Evolutionary conservation across 495 filamentous ascomycete genomes (phyloP).

Genomic region (Friedmanniomyces simplex): DNA sequence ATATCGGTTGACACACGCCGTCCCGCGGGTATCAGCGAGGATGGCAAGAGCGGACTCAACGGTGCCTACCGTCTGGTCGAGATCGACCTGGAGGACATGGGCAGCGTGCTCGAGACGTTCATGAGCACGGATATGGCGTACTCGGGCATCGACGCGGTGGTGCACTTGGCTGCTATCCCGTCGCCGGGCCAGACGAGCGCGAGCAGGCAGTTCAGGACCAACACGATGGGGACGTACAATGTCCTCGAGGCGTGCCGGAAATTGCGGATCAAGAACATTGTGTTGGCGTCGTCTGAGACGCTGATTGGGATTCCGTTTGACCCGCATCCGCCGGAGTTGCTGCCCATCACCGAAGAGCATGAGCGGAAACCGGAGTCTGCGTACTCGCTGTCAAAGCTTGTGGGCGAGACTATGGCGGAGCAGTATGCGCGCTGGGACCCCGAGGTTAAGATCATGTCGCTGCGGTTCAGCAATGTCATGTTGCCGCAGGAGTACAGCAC

Average conservation of each 20-base stretch:
- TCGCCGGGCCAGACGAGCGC: slow-evolving; percentile 16
- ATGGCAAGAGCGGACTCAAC: slow-evolving; percentile 16
- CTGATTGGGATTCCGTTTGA: slow-evolving; percentile 15
- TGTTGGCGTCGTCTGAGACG: slow-evolving; percentile 12
- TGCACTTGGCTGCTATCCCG: slow-evolving; percentile 13
- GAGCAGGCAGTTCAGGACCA: slow-evolving; percentile 14
- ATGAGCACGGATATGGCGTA: slow-evolving; percentile 15
- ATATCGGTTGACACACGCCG: slow-evolving; percentile 11
- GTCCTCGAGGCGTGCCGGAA: slow-evolving; percentile 17
- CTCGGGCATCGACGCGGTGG: slow-evolving; percentile 11
- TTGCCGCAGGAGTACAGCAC: slow-evolving; percentile 12
- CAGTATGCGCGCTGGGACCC: slow-evolving; percentile 16
- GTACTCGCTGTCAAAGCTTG: slow-evolving; percentile 13
- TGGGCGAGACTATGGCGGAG: slow-evolving; percentile 15
- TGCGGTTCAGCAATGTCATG: slow-evolving; percentile 18
- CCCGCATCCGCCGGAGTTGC: slow-evolving; percentile 8
- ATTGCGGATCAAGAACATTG: slow-evolving; percentile 12
- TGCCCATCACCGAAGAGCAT: slow-evolving; percentile 14
- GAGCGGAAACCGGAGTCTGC: slow-evolving; percentile 11
- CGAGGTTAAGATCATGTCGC: slow-evolving; percentile 12
- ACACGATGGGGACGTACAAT: slow-evolving; percentile 16
- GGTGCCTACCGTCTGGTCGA: slow-evolving; percentile 14
- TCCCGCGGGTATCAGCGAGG: slow-evolving; percentile 14
- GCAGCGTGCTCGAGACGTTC: slow-evolving; percentile 13
- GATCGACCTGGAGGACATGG: slow-evolving; percentile 16